A percentile compares a stretch with the other conserved stretches of the same genome.
Conservation (phyloP, 2,329 filamentous ascomycete genomes). For the Cercospora janseana region DNA sequence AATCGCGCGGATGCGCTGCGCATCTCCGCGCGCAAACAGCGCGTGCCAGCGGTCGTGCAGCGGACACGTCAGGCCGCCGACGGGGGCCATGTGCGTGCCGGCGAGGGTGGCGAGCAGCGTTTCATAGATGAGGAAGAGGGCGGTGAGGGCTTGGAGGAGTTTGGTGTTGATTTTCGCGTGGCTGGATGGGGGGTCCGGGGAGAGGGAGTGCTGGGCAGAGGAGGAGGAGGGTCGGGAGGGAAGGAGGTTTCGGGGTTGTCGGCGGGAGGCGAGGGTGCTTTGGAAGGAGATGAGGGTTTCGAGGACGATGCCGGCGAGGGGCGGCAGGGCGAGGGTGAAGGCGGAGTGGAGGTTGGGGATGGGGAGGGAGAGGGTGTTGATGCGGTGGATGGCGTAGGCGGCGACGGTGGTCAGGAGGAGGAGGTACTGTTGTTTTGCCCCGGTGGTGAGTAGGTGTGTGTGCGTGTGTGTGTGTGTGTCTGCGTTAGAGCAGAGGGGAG, state of each 20-base stretch:
- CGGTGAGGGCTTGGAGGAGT: conserved; percentile 38
- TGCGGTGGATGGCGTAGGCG: conserved; percentile 37
- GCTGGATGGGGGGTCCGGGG: too few relatives aligned
- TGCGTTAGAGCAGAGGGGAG: too few relatives aligned
- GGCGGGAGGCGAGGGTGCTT: conserved; percentile 32
- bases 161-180: conserved; percentile 35
- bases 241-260: conserved; percentile 26
- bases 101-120: conserved; percentile 48
- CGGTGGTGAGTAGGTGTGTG: background rate
- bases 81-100: conserved; percentile 44
- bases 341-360: conserved; percentile 44
- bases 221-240: background rate
- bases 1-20: conserved; percentile 54
- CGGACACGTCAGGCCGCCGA: conserved; percentile 49
- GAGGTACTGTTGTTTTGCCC: conserved; percentile 41
- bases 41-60: conserved; percentile 57
- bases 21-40: conserved; percentile 55
- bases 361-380: conserved; percentile 41
- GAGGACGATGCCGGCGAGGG: conserved; percentile 45
- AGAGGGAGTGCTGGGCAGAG: background rate
- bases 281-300: conserved; percentile 40
- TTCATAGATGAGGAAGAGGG: conserved; percentile 42
- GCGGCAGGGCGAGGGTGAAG: conserved; percentile 44
- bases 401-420: conserved; percentile 42
- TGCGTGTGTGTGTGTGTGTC: background rate